Conservation (phyloP, 2,329 filamentous ascomycete species). For the Curvularia eragrostidis region DNA sequence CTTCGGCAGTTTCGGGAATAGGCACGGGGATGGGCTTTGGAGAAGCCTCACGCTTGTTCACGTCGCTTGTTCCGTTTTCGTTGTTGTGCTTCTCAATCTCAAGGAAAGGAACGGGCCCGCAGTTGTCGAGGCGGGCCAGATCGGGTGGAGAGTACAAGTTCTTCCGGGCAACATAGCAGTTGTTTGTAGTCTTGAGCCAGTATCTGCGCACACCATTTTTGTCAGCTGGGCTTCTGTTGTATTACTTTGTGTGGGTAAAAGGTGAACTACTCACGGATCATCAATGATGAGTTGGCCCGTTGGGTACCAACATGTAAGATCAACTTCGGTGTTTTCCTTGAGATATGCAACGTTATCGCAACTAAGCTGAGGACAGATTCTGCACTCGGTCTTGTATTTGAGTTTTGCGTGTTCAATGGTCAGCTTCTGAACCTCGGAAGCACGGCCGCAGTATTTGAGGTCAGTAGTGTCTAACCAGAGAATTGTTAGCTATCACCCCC, state of each 20-base stretch:
- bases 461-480: constrained; percentile 26
- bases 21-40: neutral
- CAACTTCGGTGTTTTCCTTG: constrained; percentile 35
- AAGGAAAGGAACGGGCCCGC: constrained; percentile 38
- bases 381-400: constrained; percentile 40
- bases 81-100: constrained; percentile 31
- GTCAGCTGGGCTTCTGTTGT: neutral
- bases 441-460: constrained; percentile 36
- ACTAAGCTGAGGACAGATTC: constrained; percentile 29
- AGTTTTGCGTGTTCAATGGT: constrained; percentile 34
- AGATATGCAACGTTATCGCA: constrained; percentile 35
- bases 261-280: constrained; percentile 28
- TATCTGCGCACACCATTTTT: constrained; percentile 17
- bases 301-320: constrained; percentile 39
- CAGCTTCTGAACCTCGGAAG: constrained; percentile 33
- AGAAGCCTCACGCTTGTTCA: constrained; percentile 21
- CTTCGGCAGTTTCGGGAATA: neutral
- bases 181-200: constrained; percentile 42
- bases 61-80: constrained; percentile 32
- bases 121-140: constrained; percentile 34
- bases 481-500: neutral
- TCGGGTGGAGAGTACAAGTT: constrained; percentile 35
- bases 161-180: constrained; percentile 41
- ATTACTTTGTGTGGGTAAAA: neutral
- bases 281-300: constrained; percentile 36